These are phyloP conservation scores for Ceratorhiza oryzae-sativae DNA, from an alignment of 1,284 basidiomycete genomes.

Conservation along the genomic window DNA sequence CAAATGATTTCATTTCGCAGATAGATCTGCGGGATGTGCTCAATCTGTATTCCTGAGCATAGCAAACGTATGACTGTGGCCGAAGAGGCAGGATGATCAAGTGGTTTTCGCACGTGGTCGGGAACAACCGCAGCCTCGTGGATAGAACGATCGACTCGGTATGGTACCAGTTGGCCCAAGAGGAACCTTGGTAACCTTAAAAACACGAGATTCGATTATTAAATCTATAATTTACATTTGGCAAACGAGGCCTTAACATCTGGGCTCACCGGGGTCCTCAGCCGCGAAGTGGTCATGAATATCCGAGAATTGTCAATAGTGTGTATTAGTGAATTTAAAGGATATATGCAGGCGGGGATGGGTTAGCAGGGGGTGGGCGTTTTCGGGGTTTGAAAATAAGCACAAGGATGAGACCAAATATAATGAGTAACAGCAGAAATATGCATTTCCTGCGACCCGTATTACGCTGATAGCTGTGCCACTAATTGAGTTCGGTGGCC, in stretches of 20 bases:
- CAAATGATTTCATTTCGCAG: constrained; percentile 34
- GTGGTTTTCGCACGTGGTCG: constrained; percentile 18
- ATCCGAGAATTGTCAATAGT: constrained; percentile 10
- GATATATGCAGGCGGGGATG: constrained; percentile 11
- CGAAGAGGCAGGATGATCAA: not conserved
- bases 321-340: constrained; percentile 33
- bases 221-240: constrained; percentile 6
- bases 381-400: constrained; percentile 82
- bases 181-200: not conserved
- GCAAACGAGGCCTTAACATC: not conserved
- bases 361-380: not conserved
- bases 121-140: constrained; percentile 30
- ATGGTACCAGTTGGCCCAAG: not conserved
- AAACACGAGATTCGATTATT: constrained; percentile 11
- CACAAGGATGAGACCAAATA: constrained; percentile 81
- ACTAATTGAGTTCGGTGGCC: constrained; percentile 12
- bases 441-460: constrained; percentile 93
- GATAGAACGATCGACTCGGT: constrained; percentile 10
- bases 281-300: not conserved
- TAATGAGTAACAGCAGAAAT: constrained; percentile 87
- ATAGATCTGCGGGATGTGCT: constrained; percentile 28
- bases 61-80: not conserved
- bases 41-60: constrained; percentile 21
- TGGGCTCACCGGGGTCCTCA: constrained; percentile 35
- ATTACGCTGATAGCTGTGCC: constrained; percentile 84